Evolutionary conservation across 257 asterid genomes (phyloP), one percentile per base, ranked within the genome.

Genomic region (Solanum chilense): DNA sequence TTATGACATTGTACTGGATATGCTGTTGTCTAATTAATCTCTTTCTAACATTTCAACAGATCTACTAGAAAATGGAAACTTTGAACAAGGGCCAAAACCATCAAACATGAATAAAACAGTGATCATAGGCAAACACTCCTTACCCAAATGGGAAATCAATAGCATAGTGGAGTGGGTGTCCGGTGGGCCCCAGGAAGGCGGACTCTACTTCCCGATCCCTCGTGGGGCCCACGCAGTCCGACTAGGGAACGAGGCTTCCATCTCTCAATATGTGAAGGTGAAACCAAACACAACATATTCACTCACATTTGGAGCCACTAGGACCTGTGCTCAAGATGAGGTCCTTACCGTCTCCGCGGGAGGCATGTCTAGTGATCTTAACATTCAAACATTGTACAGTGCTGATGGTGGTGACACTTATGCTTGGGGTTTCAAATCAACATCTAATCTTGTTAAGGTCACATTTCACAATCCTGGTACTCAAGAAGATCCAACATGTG

Each of bases 311-410:
- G 95, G 94, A 0, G 95, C 95, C 37, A 95, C 98, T 2, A 90
- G 98, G 71, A 94, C 98, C 3, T 94, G 98, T 82, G 98, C 97
- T 3, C 98, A 93, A 52, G 95, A 95, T 10, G 98, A 94, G 92
- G 94, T 73, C 85, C 89, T 94, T 41, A 88, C 88, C 52, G 91
- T 94, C 6, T 92, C 97, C 1, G 93, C 92, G 69, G 93, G 92
- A 5, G 95, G 96, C 9, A 83, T 91, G 89, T 89, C 86, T 2
- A 92, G 95, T 86, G 88, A 92, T 47, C 98, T 94, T 77, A 98
- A 97, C 1, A 92, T 95, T 52, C 98, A 95, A 42, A 94, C 98
- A 31, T 29, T 95, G 88, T 94, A 94, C 87, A 93, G 97, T 82
- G 88, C 83, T 8, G 90, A 94, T 31, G 98, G 98, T 49, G 97